A percentile compares a stretch with the other conserved stretches of the same genome.
phyloP scores from a whole-genome alignment of 306 rosid species.

The Abrus precatorius region DNA sequence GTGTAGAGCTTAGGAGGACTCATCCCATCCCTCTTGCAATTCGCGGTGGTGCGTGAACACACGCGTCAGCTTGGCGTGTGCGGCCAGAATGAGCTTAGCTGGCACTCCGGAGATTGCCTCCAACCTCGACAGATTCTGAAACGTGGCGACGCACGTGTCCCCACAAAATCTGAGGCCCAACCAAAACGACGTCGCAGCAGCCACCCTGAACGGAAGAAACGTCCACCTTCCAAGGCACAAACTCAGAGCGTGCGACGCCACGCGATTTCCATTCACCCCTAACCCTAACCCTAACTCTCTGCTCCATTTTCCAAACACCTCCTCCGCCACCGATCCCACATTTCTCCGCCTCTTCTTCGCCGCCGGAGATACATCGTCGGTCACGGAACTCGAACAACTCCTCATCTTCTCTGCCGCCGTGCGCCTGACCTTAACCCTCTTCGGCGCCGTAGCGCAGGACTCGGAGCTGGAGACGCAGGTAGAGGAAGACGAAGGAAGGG shows the following conservation, averaged over 20 bases:
- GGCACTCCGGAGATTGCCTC: conserved; percentile 65
- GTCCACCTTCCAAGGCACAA: conserved; percentile 38
- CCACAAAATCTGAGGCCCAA: conserved; percentile 56
- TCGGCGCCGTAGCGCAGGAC: conserved; percentile 30
- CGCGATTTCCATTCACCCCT: conserved; percentile 17
- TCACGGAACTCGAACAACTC: conserved; percentile 35
- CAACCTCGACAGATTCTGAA: conserved; percentile 52
- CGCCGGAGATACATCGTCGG: conserved; percentile 7
- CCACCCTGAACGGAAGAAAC: conserved; percentile 57
- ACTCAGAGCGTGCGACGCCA: conserved; percentile 40
- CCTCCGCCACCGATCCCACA: conserved; percentile 36
- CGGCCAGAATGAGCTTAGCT: conserved; percentile 62
- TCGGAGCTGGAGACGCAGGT: conserved; percentile 41
- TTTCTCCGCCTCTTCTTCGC: background rate
- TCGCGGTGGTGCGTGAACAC: conserved; percentile 41
- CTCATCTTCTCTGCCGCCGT: background rate
- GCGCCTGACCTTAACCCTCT: background rate
- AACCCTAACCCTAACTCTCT: conserved; percentile 46
- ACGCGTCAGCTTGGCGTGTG: conserved; percentile 57
- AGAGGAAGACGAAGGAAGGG: conserved; percentile 35
- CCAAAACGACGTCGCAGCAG: conserved; percentile 80
- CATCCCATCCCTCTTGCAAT: conserved; percentile 69
- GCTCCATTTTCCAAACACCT: conserved; percentile 53
- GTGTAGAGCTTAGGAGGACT: background rate
- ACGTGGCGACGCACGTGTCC: conserved; percentile 43